These are phyloP conservation scores for Aspergillaceae sp. DNA, from an alignment of 2,329 filamentous ascomycete genomes.

Conservation along the genomic window DNA sequence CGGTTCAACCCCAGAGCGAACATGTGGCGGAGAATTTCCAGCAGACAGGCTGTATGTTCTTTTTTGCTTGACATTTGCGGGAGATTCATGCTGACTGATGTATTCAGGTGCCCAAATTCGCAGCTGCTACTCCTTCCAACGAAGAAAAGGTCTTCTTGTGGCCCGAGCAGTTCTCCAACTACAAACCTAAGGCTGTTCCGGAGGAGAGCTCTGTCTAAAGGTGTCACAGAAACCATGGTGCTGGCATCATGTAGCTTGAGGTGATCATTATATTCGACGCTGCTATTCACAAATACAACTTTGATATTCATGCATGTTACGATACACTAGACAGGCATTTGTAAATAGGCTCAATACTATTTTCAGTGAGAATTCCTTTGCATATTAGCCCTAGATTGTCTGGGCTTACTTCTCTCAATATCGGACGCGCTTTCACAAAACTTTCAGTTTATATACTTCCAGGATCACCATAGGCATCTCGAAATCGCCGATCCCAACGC, in stretches of 20 bases:
- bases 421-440: no score
- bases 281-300: no score
- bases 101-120: conserved; percentile 37
- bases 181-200: conserved; percentile 22
- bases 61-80: neutral
- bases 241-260: neutral
- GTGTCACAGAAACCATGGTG: neutral
- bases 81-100: neutral
- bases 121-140: conserved; percentile 43
- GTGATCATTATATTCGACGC: no score
- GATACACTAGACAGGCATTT: no score
- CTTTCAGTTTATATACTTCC: no score
- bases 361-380: no score
- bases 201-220: conserved; percentile 7
- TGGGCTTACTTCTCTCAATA: no score
- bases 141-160: conserved; percentile 57
- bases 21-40: conserved; percentile 56
- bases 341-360: no score
- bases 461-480: neutral
- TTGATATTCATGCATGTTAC: no score
- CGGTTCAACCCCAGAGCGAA: conserved; percentile 61
- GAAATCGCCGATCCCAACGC: neutral
- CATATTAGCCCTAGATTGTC: no score
- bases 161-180: conserved; percentile 50
- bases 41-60: conserved; percentile 44